Evolutionary conservation across 805 yeast genomes (phyloP).

Genomic region (Myxozyma neotropica): DNA sequence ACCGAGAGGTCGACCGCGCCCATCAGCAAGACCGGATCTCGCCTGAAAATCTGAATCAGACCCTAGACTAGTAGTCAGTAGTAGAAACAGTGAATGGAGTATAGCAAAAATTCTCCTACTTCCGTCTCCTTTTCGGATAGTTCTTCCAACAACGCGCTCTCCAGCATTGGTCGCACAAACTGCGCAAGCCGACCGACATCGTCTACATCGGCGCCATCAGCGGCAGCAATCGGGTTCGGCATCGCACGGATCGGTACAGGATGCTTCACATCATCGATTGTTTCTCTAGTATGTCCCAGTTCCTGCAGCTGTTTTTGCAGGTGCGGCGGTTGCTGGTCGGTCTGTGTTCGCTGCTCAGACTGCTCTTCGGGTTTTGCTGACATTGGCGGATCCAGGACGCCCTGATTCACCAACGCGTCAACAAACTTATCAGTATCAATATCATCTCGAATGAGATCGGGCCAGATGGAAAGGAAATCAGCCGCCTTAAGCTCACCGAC

Average conservation of each 20-base stretch:
- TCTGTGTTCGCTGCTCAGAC: too few relatives aligned
- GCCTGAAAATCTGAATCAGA: slow-evolving; percentile 4
- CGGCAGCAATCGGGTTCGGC: slow-evolving; percentile 3
- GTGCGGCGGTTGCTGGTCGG: neutral
- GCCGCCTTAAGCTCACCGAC: slow-evolving; percentile 8
- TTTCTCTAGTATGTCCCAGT: neutral
- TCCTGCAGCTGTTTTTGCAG: neutral
- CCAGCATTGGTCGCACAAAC: slow-evolving; percentile 3
- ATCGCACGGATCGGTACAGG: slow-evolving; percentile 11
- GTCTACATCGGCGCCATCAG: neutral
- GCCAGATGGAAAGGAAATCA: slow-evolving; percentile 12
- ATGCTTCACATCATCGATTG: neutral
- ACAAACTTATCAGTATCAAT: slow-evolving; percentile 16
- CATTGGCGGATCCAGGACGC: slow-evolving; percentile 22
- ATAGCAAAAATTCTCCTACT: slow-evolving; percentile 3
- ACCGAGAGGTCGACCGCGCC: slow-evolving; percentile 24
- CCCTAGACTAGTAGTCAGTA: neutral
- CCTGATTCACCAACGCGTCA: slow-evolving; percentile 27
- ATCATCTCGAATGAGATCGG: slow-evolving; percentile 15
- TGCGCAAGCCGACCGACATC: neutral
- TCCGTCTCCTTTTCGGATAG: slow-evolving; percentile 13
- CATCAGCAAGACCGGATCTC: slow-evolving; percentile 15
- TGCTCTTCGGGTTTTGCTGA: neutral
- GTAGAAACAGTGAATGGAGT: neutral
- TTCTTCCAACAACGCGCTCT: slow-evolving; percentile 16